Base-by-base conservation (phyloP, 306 rosid species). In the barrel medic (Medicago truncatula) region DNA sequence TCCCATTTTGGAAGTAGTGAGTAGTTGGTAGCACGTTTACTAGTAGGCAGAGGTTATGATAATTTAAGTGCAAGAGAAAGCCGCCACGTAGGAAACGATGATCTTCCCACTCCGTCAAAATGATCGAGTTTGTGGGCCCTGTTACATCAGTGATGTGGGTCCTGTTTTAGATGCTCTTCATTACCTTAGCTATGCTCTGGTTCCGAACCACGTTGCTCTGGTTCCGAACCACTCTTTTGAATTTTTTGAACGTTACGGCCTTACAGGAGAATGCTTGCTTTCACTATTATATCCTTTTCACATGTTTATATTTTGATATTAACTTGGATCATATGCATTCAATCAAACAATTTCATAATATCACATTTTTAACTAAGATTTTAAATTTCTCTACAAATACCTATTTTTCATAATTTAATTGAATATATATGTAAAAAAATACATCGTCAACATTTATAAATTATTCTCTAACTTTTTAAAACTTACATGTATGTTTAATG, bases 221-320 rank as follows among this genome's bases (percentile, higher is more conserved):
- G 83, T 6, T 2, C 86, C 88, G 81, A 66, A 64, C 75, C 87
- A 77, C 41, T n/a, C 0, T 73, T 91, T 91, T 89, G 89, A 91
- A 91, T 68, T 76, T 82, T 87, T 84, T 76, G 92, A 91, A 84
- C 94, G 97, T 89, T 91, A 85, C 70, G 9, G 38, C 94, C 94
- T 89, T 91, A 85, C 70, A 5, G 38, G 17, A 74, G 40, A 18
- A 25, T 20, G 31, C 17, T 17, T 20, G 31, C 17, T 17, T 58
- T 83, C 82, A 77, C 89, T 57, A 61, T 34, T 63, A 15, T 73
- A 54, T 76, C 86, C 77, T 50, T 23, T 17, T 0, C 9, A 43
- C 40, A 13, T 25, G 20, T 10, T 50, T 58, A n/a, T 53, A 18
- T 72, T 28, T 28, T 28, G 31, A 28, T 28, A 28, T 28, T 28